Percentiles rank a stretch among this genome's conserved stretches.
Conservation (phyloP, 2,329 filamentous ascomycete species). For the Chaetomium sp. region DNA sequence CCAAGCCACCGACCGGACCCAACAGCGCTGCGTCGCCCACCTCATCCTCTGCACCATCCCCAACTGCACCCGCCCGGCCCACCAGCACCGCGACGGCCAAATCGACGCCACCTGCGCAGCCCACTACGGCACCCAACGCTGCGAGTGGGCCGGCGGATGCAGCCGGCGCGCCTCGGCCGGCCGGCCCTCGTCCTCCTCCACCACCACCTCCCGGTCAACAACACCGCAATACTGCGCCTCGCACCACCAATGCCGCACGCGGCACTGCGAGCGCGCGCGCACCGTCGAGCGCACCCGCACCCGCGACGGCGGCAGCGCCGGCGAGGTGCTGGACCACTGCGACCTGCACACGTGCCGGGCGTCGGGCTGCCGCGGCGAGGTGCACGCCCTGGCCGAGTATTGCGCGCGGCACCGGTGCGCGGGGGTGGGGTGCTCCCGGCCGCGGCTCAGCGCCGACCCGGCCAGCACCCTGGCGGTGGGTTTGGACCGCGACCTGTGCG, state of each 20-base stretch:
- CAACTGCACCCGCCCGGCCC: conserved; percentile 24
- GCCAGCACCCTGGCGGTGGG: conserved; percentile 17
- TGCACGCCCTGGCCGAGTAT: conserved; percentile 11
- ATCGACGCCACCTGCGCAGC: conserved; percentile 27
- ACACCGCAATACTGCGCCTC: conserved; percentile 24
- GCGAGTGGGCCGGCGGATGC: conserved; percentile 21
- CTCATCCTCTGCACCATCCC: conserved; percentile 20
- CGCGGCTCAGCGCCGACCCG: conserved; percentile 12
- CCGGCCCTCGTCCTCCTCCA: not conserved
- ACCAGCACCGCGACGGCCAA: conserved; percentile 22
- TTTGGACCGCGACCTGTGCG: conserved; percentile 21
- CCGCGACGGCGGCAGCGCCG: no score
- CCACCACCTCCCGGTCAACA: not conserved
- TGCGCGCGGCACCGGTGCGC: conserved; percentile 25
- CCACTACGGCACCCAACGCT: conserved; percentile 29
- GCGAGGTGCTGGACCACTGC: not conserved
- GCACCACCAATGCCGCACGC: conserved; percentile 26
- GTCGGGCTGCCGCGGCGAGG: conserved; percentile 11
- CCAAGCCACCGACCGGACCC: conserved; percentile 20
- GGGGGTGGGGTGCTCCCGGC: conserved; percentile 11
- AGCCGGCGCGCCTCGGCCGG: conserved; percentile 13
- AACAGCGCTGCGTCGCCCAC: conserved; percentile 29
- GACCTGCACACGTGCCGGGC: conserved; percentile 15
- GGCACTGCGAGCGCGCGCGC: not conserved
- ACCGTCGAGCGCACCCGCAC: not conserved